Base-by-base conservation (phyloP, 371 early-diverging fungal species). In the Coemansia sp. region DNA sequence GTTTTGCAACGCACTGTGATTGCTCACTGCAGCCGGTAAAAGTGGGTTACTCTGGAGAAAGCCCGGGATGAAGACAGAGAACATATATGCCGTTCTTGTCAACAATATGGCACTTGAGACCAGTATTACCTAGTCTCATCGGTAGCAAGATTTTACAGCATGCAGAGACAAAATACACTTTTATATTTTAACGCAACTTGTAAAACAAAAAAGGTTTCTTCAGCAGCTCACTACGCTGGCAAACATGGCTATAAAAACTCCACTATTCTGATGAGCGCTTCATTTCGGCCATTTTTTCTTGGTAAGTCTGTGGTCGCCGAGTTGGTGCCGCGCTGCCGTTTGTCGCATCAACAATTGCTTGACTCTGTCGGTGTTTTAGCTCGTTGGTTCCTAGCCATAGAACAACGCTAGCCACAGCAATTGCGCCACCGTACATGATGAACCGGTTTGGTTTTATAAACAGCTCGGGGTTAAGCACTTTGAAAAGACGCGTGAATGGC, bases 31-130 rank as follows among this genome's bases (percentile, higher is more conserved):
- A 0, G 48, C 65, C 55, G 16, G 53, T 11, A 70, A 63, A 56
- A 71, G 79, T 53, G 83, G 80, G 26, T 84, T 75, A 8, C 84
- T 84, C 34, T 79, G 79, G 72, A 87, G 82, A 68, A 87, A 84
- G 66, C 87, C 87, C 27, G 90, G 88, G 79, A 87, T 75, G 16
- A 85, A 81, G 16, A 88, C 87, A 82, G 80, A 83, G 85, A 11
- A 84, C 84, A n/a, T 80, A 48, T 6, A 78, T 73, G 57, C 84
- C 80, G 42, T 88, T 81, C 22, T 84, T 72, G 65, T 88, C 90
- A 14, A 71, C 71, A 11, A 69, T 51, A 57, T 80, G 80, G 62
- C 71, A 71, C 13, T 74, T 64, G 45, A 71, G 26, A 56, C 65
- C 72, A 18, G 80, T 82, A 39, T 70, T 16, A 78, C 27, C 27